Conservation (phyloP, 768 basidiomycete species). For the Mycena maculata region DNA sequence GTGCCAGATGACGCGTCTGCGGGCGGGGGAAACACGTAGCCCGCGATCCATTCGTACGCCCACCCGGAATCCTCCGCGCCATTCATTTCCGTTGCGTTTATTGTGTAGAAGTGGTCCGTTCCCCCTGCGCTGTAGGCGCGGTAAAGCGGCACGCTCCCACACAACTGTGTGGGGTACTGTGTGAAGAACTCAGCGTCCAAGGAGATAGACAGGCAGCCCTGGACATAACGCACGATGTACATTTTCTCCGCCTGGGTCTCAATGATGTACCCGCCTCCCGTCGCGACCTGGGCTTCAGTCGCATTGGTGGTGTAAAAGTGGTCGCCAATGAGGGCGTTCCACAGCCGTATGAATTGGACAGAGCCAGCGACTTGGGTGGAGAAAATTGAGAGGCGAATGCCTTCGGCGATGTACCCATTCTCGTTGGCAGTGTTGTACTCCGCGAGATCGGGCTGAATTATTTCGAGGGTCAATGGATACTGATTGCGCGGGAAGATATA, state of each 20-base stretch:
- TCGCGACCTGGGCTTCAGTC: slow-evolving; percentile 4
- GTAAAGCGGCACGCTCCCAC: neutral
- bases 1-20: too few relatives aligned
- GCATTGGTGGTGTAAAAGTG: slow-evolving; percentile 28
- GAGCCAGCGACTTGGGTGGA: slow-evolving; percentile 14
- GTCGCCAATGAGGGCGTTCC: neutral
- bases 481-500: too few relatives aligned
- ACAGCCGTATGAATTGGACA: slow-evolving; percentile 16
- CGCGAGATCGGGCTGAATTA: neutral
- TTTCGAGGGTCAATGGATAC: neutral
- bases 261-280: neutral
- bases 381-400: slow-evolving; percentile 8
- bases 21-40: neutral
- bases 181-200: too few relatives aligned
- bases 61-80: neutral
- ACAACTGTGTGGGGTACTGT: neutral
- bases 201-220: too few relatives aligned
- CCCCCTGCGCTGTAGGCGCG: neutral
- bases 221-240: too few relatives aligned
- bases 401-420: neutral
- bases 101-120: slow-evolving; percentile 5
- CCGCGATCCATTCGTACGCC: neutral
- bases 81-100: neutral
- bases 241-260: slow-evolving; percentile 4
- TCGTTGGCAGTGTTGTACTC: neutral